Base-by-base conservation (phyloP, 352 stramenopile species). In the Pythium rishiriense region DNA sequence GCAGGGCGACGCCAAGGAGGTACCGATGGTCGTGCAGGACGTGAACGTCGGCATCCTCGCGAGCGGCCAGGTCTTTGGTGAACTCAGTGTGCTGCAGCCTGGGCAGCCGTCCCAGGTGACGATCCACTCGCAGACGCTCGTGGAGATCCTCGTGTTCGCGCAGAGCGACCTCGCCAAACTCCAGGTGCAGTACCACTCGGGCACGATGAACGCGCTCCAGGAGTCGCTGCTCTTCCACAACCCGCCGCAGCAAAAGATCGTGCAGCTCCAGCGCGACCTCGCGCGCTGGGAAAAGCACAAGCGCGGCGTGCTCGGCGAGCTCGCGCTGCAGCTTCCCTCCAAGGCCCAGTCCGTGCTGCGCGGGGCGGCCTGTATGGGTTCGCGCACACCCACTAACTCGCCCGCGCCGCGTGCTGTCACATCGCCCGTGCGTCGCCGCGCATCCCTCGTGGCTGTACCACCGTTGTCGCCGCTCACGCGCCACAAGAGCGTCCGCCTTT, bases 151-250 rank as follows among this genome's bases (percentile, higher is more conserved):
- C 3, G 75, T 87, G 49, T 76, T 91, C 15, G 58, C 80, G 29
- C 70, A 84, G 49, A 59, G 75, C 41, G 77, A 85, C 24, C 60
- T 91, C 17, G 75, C 75, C 28, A 58, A 73, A 63, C 72, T 91
- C 10, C 72, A 77, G 21, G 69, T 91, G 43, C 82, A 91, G 74
- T 91, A 87, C 54, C 70, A 86, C 66, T 88, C 77, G 55, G 75
- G 80, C 49, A 81, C 79, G 12, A 90, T 91, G 83, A 91, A 91
- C 57, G 79, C 83, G 43, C 66, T 91, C 42, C 83, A 91, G 64
- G 79, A 83, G 39, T 91, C 83, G 52, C 69, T 91, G 39, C 71
- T 90, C 21, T 91, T 89, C 69, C 83, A 91, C 74, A 91, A 91
- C 64, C 83, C 83, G 12, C 79, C 83, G 28, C 77, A 88, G 57